Base-by-base conservation (phyloP, 2,329 filamentous ascomycete species). In the Fusarium redolens region DNA sequence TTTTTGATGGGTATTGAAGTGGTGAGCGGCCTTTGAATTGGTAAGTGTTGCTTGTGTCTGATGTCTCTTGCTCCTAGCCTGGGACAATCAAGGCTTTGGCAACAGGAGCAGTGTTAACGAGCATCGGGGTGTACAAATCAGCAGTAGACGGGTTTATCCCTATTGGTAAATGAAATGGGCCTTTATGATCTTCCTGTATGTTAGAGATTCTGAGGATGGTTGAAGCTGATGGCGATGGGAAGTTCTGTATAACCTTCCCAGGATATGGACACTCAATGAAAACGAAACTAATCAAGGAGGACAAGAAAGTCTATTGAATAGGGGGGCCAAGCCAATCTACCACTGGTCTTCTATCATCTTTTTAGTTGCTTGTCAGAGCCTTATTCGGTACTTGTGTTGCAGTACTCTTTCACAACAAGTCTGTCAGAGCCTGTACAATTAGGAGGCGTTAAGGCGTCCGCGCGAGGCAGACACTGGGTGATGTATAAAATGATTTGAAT, bases 231-330 rank as follows among this genome's bases (percentile, higher is more conserved):
- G 17, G 44, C 47, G 43, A 41, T 61, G 61, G 22, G 69, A 71
- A 73, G 72, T 75, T 52, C 72, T 73, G 72, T 74, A 38, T 38
- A 61, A 54, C 66, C 72, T 74, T 68, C 62, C 59, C 25, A 38
- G 12, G 30, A 43, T 31, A 56, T 38, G 48, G 48, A 14, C 20
- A 57, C 9, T 7, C 45, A 37, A 40, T 7, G 14, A 66, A 44
- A 50, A 55, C n/a, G 35, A 47, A 11, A 68, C 35, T 45, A 28
- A 31, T 37, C n/a, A 37, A 38, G 33, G 55, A 47, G 38, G 41
- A 50, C 37, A 22, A 73, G 45, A 65, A 38, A 62, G 37, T 25
- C 11, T 47, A 38, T 40, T 55, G 38, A 40, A 58, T 50, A 62
- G 30, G 48, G 25, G 38, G 51, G 15, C 18, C 28, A 22, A 37